A percentile compares a stretch with the other conserved stretches of the same genome.
Conservation (phyloP, 768 basidiomycete species). For the Hericium rajendrae region DNA sequence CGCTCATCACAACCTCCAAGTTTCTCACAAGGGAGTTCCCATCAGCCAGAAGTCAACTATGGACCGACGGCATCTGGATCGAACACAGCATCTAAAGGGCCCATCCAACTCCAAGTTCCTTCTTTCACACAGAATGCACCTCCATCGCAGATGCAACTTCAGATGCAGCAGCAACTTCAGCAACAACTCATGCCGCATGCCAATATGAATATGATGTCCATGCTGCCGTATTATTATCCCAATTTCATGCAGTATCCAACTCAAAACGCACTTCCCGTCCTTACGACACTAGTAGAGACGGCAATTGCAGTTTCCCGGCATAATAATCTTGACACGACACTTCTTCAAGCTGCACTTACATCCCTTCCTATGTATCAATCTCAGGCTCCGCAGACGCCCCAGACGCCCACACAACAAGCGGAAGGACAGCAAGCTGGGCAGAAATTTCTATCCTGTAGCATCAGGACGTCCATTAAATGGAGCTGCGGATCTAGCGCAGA, state of each 20-base stretch:
- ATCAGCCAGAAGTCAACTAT: too few species aligned
- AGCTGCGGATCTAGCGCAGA: too few species aligned
- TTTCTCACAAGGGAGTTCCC: too few species aligned
- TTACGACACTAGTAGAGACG: slow-evolving; percentile 10
- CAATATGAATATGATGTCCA: slow-evolving; percentile 7
- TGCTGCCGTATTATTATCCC: not conserved
- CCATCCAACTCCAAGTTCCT: too few species aligned
- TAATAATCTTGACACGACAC: slow-evolving; percentile 7
- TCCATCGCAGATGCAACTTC: not conserved
- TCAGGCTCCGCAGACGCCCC: not conserved
- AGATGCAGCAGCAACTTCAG: not conserved
- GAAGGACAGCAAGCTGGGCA: not conserved
- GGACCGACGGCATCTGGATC: too few species aligned
- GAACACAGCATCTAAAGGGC: too few species aligned
- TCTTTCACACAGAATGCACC: not conserved
- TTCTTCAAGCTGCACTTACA: not conserved
- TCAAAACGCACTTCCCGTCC: not conserved
- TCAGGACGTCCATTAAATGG: too few species aligned
- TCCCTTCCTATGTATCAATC: not conserved
- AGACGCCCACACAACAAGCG: not conserved
- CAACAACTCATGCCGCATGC: not conserved
- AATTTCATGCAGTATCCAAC: not conserved
- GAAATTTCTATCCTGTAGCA: too few species aligned
- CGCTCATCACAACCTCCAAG: too few species aligned
- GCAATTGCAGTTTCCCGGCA: slow-evolving; percentile 10